phyloP scores from a whole-genome alignment of 83 land plant species.

The Isoetes engelmannii region DNA sequence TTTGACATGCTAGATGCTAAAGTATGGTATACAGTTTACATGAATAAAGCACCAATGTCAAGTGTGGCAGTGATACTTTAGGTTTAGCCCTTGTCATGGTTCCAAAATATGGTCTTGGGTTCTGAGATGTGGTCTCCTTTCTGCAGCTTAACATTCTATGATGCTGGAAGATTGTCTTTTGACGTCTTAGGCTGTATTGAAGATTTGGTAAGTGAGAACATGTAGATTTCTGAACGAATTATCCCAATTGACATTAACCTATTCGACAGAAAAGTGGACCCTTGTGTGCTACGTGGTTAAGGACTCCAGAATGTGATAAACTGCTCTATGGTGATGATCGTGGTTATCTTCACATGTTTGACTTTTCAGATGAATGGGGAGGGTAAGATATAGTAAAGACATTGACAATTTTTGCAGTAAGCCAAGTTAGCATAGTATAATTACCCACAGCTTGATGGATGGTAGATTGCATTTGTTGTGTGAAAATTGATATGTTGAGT shows the following conservation, averaged over 20 bases:
- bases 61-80: too few species aligned
- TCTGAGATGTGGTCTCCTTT: constrained; percentile 1
- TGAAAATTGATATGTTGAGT: too few species aligned
- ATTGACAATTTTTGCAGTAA: background rate
- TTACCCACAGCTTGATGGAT: too few species aligned
- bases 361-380: constrained; percentile 40
- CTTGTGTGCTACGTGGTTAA: constrained; percentile 36
- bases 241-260: background rate
- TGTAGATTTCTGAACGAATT: background rate
- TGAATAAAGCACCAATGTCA: too few species aligned
- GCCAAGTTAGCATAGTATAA: too few species aligned
- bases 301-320: constrained; percentile 33
- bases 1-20: too few species aligned
- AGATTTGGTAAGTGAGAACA: constrained; percentile 16
- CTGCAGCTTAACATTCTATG: constrained; percentile 37
- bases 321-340: constrained; percentile 34
- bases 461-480: too few species aligned
- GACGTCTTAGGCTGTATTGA: constrained; percentile 30
- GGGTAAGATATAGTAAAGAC: constrained; percentile 19
- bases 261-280: constrained; percentile 25
- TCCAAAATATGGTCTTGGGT: constrained; percentile 7
- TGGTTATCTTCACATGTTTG: constrained; percentile 25
- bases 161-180: constrained; percentile 33
- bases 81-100: too few species aligned
- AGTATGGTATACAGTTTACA: too few species aligned